Evolutionary conservation across 495 filamentous ascomycete species (phyloP).

Genomic region (Trichocladium uniseriatum): DNA sequence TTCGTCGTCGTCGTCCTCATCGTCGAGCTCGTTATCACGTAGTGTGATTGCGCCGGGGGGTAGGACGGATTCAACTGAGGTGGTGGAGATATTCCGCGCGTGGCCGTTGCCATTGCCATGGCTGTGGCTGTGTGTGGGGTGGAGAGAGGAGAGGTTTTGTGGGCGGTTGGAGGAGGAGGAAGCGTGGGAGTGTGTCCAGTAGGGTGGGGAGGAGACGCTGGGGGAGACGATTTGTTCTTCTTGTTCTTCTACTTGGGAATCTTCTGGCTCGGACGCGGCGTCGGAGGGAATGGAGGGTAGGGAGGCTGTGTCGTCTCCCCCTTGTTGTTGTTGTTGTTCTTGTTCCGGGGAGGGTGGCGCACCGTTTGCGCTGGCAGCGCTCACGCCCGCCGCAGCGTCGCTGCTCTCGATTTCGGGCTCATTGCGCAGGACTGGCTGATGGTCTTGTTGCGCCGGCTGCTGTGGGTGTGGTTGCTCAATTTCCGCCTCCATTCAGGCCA

Average conservation of each 20-base stretch:
- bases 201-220: constrained; percentile 25
- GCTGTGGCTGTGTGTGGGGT: background rate
- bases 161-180: background rate
- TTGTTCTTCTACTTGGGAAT: no score
- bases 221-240: constrained; percentile 13
- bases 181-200: constrained; percentile 18
- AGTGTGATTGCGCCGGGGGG: constrained; percentile 41
- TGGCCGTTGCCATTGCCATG: background rate
- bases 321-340: no score
- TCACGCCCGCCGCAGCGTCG: background rate
- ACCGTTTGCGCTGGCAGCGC: background rate
- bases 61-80: constrained; percentile 39
- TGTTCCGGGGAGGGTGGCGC: background rate
- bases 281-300: constrained; percentile 3
- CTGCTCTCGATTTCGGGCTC: background rate
- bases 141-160: background rate
- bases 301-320: background rate
- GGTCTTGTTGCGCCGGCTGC: constrained; percentile 1
- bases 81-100: constrained; percentile 26
- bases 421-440: background rate
- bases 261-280: background rate
- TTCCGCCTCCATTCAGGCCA: constrained; percentile 28
- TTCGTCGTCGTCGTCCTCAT: constrained; percentile 20
- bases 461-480: constrained; percentile 2
- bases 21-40: constrained; percentile 43